These are phyloP conservation scores for Narthecium ossifragum DNA, from an alignment of 106 monocot species.

Conservation along the genomic window DNA sequence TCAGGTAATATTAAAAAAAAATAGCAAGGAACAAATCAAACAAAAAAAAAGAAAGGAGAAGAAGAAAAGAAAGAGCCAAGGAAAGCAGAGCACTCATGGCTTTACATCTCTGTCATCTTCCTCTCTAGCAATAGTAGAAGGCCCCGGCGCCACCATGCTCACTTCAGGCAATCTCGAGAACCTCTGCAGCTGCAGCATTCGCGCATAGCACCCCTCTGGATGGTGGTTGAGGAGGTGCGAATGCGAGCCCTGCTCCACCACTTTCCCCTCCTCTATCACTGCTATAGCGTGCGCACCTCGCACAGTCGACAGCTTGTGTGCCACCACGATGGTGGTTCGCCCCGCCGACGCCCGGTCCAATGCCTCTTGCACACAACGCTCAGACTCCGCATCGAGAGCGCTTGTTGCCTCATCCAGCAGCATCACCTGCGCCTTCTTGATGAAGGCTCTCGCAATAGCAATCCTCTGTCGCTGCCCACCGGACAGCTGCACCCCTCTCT, in stretches of 20 bases:
- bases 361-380: conserved; percentile 75
- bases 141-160: conserved; percentile 5
- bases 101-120: background rate
- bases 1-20: background rate
- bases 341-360: conserved; percentile 38
- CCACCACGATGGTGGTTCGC: conserved; percentile 74
- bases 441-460: conserved; percentile 69
- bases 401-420: conserved; percentile 95
- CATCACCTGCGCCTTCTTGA: conserved; percentile 61
- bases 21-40: background rate
- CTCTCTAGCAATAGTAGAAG: conserved; percentile 16
- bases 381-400: conserved; percentile 87
- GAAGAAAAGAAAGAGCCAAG: background rate
- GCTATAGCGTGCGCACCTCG: conserved; percentile 70
- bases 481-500: conserved; percentile 78
- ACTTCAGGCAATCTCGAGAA: conserved; percentile 13
- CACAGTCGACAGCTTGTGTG: conserved; percentile 74
- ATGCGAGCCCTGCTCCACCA: conserved; percentile 93
- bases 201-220: conserved; percentile 76
- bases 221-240: conserved; percentile 64
- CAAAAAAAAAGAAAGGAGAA: too few relatives aligned
- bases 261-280: conserved; percentile 95
- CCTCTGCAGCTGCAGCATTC: conserved; percentile 91
- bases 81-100: background rate
- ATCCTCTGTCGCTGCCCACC: conserved; percentile 92